phyloP scores from a whole-genome alignment of 257 asterid species.

The Mitragyna speciosa region DNA sequence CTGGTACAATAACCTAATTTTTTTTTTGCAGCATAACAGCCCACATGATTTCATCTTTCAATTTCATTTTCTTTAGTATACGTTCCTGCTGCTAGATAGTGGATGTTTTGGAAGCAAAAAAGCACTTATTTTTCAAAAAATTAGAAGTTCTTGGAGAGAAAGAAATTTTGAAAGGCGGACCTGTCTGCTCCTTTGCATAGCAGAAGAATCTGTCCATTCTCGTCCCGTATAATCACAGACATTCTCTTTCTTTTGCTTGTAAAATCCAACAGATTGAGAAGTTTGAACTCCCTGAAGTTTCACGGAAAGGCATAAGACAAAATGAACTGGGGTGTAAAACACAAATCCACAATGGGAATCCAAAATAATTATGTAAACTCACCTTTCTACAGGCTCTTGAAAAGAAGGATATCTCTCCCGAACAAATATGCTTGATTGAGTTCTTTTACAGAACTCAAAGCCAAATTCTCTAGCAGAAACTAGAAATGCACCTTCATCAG shows the following conservation, averaged over 20 bases:
- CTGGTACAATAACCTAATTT: not conserved
- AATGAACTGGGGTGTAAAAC: constrained; percentile 3
- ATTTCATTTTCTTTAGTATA: not conserved
- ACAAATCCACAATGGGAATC: not conserved
- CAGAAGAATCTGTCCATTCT: constrained; percentile 69
- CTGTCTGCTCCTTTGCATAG: constrained; percentile 98
- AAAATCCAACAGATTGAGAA: constrained; percentile 86
- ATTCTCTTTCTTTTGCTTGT: constrained; percentile 97
- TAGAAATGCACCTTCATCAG: constrained; percentile 90
- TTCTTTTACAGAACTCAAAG: constrained; percentile 85
- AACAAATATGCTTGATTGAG: constrained; percentile 67
- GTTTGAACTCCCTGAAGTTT: constrained; percentile 75
- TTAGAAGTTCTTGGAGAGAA: not conserved
- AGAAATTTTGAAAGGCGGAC: constrained; percentile 35
- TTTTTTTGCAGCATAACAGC: constrained; percentile 5
- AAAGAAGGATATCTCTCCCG: constrained; percentile 70
- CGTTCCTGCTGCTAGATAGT: not conserved
- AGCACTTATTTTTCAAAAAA: not conserved
- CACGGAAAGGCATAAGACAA: constrained; percentile 10
- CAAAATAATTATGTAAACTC: constrained; percentile 15
- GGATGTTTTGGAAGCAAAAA: not conserved
- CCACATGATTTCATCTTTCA: not conserved
- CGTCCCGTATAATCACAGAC: constrained; percentile 83
- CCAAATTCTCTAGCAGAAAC: constrained; percentile 97
- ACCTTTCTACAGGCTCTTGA: constrained; percentile 76